Evolutionary conservation across 2,329 filamentous ascomycete genomes (phyloP).

Genomic region (Niveomyces coronatus): DNA sequence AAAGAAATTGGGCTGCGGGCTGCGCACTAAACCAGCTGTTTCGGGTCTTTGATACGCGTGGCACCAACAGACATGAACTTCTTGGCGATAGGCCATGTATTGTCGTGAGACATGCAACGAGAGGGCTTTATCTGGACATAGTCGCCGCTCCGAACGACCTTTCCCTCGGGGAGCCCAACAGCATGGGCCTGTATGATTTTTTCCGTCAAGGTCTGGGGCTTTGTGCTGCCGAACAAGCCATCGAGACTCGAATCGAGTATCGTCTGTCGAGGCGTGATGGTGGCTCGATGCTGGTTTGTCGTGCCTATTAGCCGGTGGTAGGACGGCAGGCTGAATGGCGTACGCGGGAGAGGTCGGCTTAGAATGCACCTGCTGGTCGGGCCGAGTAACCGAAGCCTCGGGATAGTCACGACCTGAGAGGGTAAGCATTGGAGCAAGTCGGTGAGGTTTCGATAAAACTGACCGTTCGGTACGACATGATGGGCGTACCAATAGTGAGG

Average conservation of each 20-base stretch:
- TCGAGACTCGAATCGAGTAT: background rate
- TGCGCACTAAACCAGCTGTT: slow-evolving; percentile 68
- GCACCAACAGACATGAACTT: slow-evolving; percentile 78
- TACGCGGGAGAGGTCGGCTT: no score
- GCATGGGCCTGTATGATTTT: slow-evolving; percentile 84
- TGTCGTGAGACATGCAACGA: slow-evolving; percentile 80
- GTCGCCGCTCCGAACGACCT: slow-evolving; percentile 69
- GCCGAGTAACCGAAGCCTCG: background rate
- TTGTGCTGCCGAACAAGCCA: no score
- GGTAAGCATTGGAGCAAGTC: background rate
- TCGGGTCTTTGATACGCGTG: slow-evolving; percentile 54
- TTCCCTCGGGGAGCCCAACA: slow-evolving; percentile 63
- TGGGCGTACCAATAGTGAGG: no score
- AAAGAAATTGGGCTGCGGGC: no score
- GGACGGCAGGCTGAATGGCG: no score
- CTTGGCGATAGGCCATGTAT: slow-evolving; percentile 60
- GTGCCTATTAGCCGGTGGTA: no score
- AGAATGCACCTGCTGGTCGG: no score
- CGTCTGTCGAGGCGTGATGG: background rate
- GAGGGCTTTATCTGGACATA: slow-evolving; percentile 69
- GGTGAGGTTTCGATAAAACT: background rate
- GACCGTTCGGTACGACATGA: slow-evolving; percentile 6
- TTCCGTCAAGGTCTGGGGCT: slow-evolving; percentile 74
- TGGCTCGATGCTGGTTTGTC: background rate
- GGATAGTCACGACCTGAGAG: slow-evolving; percentile 2